Base-by-base conservation (phyloP, 805 yeast genomes). In the Yamadazyma ubonensis region DNA sequence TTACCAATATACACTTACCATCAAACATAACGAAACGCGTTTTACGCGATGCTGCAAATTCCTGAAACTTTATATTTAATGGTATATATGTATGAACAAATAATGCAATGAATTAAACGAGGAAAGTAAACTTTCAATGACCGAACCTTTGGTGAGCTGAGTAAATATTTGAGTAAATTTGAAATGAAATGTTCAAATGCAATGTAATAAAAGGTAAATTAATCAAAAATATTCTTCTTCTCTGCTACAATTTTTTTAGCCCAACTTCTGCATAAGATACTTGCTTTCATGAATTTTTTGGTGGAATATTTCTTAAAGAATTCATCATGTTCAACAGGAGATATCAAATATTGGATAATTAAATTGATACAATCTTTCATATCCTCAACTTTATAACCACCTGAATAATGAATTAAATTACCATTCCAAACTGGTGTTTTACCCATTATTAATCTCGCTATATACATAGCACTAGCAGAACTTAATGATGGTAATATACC, bases 291-390 rank as follows among this genome's bases (percentile, higher is more conserved):
- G 58, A 83, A 89, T 59, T 86, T 83, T 58, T 88, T 80, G 22
- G 93, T 79, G 34, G 96, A 91, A 59, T 93, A 93, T 65, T 93
- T 93, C 58, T 85, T 86, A 70, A 88, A 89, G 56, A 91, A 88
- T 59, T 88, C 96, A 56, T 87, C 96, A 64, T 90, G 96, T 43
- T 79, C 81, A 38, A 89, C 86, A 8, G 96, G 96, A 33, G 83
- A 75, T 30, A 81, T 78, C 48, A 85, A 63, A 59, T 86, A 91
- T 57, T 83, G 86, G 60, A 86, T 73, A 46, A 91, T 77, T 69
- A 83, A 73, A 47, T 79, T 81, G 42, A 86, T 76, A 38, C 88
- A 81, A 27, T 86, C 86, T 48, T 73, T 72, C 61, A 93, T 62
- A 51, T 85, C 89, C 29, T 71, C 75, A 47, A 82, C 86, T 16